phyloP scores from a whole-genome alignment of 371 early-diverging fungal species.

The Mortierella sp. region DNA sequence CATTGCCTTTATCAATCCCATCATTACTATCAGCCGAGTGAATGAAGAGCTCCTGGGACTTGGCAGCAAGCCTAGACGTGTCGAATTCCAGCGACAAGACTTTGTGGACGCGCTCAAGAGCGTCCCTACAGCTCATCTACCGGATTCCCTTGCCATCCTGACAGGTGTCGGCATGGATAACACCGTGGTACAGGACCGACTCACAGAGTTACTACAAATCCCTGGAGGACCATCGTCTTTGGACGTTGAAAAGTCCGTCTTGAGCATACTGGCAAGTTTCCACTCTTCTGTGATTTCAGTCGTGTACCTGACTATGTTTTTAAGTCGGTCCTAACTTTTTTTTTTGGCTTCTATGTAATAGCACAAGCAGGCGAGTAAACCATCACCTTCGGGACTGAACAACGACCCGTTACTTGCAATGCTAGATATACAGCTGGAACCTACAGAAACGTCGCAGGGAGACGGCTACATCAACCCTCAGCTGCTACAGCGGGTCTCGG shows the following conservation, averaged over 20 bases:
- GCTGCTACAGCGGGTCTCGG: not conserved
- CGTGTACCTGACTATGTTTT: not conserved
- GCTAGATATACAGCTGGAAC: not conserved
- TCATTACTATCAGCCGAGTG: not conserved
- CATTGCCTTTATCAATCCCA: not conserved
- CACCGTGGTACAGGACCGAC: constrained; percentile 34
- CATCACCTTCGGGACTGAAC: constrained; percentile 6
- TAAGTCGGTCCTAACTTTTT: not conserved
- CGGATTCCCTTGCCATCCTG: constrained; percentile 14
- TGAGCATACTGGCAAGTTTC: constrained; percentile 28
- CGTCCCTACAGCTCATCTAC: constrained; percentile 3
- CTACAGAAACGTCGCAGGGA: not conserved
- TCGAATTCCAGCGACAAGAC: constrained; percentile 34
- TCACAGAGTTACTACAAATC: constrained; percentile 24
- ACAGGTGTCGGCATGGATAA: constrained; percentile 37
- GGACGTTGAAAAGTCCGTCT: constrained; percentile 22
- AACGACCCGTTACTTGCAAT: constrained; percentile 4
- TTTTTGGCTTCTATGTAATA: not conserved
- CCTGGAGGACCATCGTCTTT: constrained; percentile 28
- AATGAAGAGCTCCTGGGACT: constrained; percentile 32
- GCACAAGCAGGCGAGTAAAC: constrained; percentile 3
- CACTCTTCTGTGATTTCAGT: not conserved
- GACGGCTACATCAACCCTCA: constrained; percentile 8
- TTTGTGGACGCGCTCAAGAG: constrained; percentile 34
- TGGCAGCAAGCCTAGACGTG: constrained; percentile 26